Conservation (phyloP, 140 eudicot species). For the Bidens hawaiensis region DNA sequence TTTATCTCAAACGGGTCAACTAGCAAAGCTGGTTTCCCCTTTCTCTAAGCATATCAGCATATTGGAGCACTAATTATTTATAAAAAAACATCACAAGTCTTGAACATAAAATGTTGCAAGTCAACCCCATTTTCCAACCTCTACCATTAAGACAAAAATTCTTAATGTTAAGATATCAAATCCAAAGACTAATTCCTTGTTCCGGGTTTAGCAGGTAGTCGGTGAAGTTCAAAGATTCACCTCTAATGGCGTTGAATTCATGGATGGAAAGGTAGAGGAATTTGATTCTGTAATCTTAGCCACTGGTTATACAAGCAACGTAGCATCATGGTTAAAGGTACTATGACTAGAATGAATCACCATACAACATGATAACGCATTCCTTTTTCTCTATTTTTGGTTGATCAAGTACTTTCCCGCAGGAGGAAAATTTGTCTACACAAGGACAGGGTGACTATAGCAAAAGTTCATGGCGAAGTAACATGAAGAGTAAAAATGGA, state of each 20-base stretch:
- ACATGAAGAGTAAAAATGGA: slow-evolving; percentile 15
- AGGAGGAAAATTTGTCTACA: background rate
- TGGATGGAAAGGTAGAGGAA: slow-evolving; percentile 31
- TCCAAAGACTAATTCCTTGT: background rate
- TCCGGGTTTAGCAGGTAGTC: slow-evolving; percentile 27
- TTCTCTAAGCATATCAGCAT: too few species aligned
- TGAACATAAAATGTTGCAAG: too few species aligned
- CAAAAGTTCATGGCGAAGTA: slow-evolving; percentile 14
- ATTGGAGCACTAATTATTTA: too few species aligned
- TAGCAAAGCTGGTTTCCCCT: too few species aligned
- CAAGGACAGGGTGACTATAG: background rate
- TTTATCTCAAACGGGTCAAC: background rate
- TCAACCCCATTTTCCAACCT: too few species aligned
- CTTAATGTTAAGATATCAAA: background rate
- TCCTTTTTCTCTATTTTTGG: background rate
- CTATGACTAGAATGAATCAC: background rate
- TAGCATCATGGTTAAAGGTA: slow-evolving; percentile 46
- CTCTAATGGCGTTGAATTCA: slow-evolving; percentile 19
- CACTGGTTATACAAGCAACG: slow-evolving; percentile 37
- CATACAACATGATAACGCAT: background rate
- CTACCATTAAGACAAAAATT: background rate
- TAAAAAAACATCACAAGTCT: too few species aligned
- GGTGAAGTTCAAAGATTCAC: slow-evolving; percentile 25
- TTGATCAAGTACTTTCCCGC: slow-evolving; percentile 9
- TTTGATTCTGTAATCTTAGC: slow-evolving; percentile 29